Percentiles rank a stretch among this genome's conserved stretches.
These are phyloP conservation scores for Zopfochytrium polystomum DNA, from an alignment of 371 early-diverging fungal species.

Conservation along the genomic window DNA sequence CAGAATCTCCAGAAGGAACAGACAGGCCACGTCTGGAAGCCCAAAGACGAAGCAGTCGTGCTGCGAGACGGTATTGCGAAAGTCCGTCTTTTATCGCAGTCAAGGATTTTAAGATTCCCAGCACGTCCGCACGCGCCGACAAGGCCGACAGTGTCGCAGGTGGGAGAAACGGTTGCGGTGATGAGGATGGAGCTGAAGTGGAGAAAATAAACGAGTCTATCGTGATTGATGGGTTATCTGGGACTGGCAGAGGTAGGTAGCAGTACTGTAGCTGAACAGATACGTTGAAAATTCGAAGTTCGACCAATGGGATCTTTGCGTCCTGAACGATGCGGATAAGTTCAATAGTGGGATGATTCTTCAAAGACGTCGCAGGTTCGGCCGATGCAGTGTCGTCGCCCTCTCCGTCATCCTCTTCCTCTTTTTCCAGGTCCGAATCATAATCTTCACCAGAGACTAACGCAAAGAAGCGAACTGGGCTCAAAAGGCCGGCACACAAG, in stretches of 20 bases:
- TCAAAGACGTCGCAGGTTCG: not conserved
- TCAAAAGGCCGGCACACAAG: constrained; percentile 9
- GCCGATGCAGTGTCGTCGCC: too few relatives aligned
- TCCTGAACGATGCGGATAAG: constrained; percentile 9
- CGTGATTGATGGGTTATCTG: not conserved
- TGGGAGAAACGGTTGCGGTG: too few relatives aligned
- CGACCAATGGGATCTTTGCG: constrained; percentile 15
- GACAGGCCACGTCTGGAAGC: not conserved
- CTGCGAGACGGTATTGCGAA: constrained; percentile 20
- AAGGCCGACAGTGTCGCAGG: too few relatives aligned
- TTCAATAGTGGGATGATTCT: too few relatives aligned
- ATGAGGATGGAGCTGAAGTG: too few relatives aligned
- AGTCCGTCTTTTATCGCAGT: too few relatives aligned
- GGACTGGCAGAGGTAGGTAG: not conserved
- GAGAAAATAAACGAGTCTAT: too few relatives aligned
- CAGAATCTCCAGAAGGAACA: too few relatives aligned
- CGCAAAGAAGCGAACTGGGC: not conserved
- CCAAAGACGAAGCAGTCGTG: constrained; percentile 9
- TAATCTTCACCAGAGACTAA: not conserved
- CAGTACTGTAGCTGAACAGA: constrained; percentile 16
- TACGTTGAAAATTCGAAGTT: not conserved
- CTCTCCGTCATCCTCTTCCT: too few relatives aligned
- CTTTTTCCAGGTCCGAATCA: too few relatives aligned
- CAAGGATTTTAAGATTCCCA: too few relatives aligned
- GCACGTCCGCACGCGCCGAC: too few relatives aligned